A percentile compares a stretch with the other conserved stretches of the same genome.
phyloP scores from a whole-genome alignment of 2,329 filamentous ascomycete species.

The Pyrenochaeta sp. region DNA sequence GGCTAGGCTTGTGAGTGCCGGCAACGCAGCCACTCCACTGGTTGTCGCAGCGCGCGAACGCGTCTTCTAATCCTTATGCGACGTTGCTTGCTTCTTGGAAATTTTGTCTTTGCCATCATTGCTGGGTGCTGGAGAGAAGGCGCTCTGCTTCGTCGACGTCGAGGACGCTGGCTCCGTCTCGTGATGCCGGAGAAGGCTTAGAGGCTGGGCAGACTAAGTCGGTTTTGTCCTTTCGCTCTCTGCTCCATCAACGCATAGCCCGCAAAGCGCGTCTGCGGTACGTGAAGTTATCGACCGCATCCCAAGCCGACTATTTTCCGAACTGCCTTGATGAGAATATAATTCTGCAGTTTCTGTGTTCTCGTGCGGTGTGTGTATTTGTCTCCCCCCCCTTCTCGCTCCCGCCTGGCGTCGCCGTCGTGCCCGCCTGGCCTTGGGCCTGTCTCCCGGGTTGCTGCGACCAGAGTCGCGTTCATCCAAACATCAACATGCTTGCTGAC shows the following conservation, averaged over 20 bases:
- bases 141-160: slow-evolving; percentile 23
- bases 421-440: slow-evolving; percentile 24
- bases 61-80: slow-evolving; percentile 18
- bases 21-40: slow-evolving; percentile 49
- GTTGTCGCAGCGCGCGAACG: slow-evolving; percentile 37
- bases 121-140: slow-evolving; percentile 7
- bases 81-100: slow-evolving; percentile 2
- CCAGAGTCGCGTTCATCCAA: slow-evolving; percentile 35
- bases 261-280: slow-evolving; percentile 42
- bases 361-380: slow-evolving; percentile 35
- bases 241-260: slow-evolving; percentile 44
- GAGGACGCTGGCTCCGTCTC: slow-evolving; percentile 14
- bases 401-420: too few species aligned
- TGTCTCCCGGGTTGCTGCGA: slow-evolving; percentile 23
- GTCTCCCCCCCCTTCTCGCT: slow-evolving; percentile 13
- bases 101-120: slow-evolving; percentile 4
- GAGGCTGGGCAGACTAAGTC: slow-evolving; percentile 9
- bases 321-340: slow-evolving; percentile 39
- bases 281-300: slow-evolving; percentile 44
- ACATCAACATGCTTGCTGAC: slow-evolving; percentile 44
- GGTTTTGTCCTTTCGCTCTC: slow-evolving; percentile 17
- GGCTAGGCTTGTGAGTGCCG: slow-evolving; percentile 46
- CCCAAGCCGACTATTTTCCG: slow-evolving; percentile 33
- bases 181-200: slow-evolving; percentile 25
- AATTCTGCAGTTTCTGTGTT: slow-evolving; percentile 32